A percentile compares a stretch with the other conserved stretches of the same genome.
These are phyloP conservation scores for Exophiala sp. DNA, from an alignment of 2,329 filamentous ascomycete genomes.

Conservation along the genomic window DNA sequence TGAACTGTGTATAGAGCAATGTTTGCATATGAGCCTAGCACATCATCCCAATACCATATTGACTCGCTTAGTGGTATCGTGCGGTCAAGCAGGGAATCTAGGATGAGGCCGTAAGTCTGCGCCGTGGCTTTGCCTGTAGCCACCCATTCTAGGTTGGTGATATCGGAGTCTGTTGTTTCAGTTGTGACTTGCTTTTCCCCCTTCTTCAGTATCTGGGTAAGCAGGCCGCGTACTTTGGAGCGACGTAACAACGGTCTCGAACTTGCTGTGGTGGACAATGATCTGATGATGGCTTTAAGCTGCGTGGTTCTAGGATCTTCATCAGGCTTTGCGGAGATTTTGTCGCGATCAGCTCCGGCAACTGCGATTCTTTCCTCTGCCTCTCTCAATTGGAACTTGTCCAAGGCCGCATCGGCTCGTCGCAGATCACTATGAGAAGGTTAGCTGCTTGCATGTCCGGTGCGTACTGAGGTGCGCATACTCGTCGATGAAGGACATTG, in stretches of 20 bases:
- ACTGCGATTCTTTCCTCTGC: slow-evolving; percentile 16
- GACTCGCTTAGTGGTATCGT: slow-evolving; percentile 68
- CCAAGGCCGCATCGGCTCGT: slow-evolving; percentile 56
- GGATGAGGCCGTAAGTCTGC: slow-evolving; percentile 70
- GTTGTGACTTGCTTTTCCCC: slow-evolving; percentile 27
- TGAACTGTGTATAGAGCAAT: slow-evolving; percentile 83
- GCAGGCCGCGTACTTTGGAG: slow-evolving; percentile 57
- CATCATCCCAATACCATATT: slow-evolving; percentile 93
- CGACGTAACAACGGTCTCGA: slow-evolving; percentile 61
- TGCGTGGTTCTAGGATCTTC: slow-evolving; percentile 32
- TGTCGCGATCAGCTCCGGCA: slow-evolving; percentile 6
- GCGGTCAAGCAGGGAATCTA: slow-evolving; percentile 19
- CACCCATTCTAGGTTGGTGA: slow-evolving; percentile 80
- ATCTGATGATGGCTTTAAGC: slow-evolving; percentile 66
- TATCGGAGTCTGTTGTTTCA: slow-evolving; percentile 32
- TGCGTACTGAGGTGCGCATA: neutral
- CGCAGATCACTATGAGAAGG: slow-evolving; percentile 49
- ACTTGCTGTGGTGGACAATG: slow-evolving; percentile 66
- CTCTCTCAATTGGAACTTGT: slow-evolving; percentile 52
- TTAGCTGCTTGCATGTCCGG: slow-evolving; percentile 1
- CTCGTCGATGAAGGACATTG: slow-evolving; percentile 24
- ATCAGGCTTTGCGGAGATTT: slow-evolving; percentile 11
- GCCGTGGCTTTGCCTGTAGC: slow-evolving; percentile 85
- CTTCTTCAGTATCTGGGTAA: slow-evolving; percentile 55
- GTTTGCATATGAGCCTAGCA: slow-evolving; percentile 72